Conservation (phyloP, 768 basidiomycete genomes). For the Dictyophora rubrovolvata region DNA sequence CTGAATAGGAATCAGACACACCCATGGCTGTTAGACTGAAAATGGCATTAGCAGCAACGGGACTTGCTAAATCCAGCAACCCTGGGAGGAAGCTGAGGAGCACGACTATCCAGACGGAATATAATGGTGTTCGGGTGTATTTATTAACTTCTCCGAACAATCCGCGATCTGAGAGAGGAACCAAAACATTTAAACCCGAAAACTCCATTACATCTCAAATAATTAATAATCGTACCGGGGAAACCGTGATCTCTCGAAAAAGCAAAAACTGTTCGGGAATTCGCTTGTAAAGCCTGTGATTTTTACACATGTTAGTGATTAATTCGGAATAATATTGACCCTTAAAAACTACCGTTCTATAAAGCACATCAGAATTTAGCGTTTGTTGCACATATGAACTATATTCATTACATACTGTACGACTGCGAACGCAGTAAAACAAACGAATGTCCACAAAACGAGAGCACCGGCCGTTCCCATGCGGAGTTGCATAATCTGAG, state of each 20-base stretch:
- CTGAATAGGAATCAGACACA: constrained; percentile 18
- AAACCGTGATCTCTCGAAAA: constrained; percentile 69
- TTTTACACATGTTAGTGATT: neutral
- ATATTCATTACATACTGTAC: constrained; percentile 41
- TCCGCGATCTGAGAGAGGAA: constrained; percentile 56
- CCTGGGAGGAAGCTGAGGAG: constrained; percentile 58
- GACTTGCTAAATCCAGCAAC: constrained; percentile 65
- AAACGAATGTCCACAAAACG: constrained; percentile 72
- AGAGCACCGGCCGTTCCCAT: constrained; percentile 71
- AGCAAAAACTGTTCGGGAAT: constrained; percentile 72
- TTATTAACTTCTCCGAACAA: constrained; percentile 61
- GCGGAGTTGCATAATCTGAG: constrained; percentile 63
- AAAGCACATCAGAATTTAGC: neutral
- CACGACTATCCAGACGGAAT: constrained; percentile 67
- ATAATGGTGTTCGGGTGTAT: constrained; percentile 62
- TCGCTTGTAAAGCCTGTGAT: constrained; percentile 58
- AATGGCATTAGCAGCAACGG: constrained; percentile 68
- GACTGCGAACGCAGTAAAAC: constrained; percentile 81
- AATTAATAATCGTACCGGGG: neutral
- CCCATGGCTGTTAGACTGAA: constrained; percentile 77
- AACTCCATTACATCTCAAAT: neutral
- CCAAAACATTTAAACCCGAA: neutral
- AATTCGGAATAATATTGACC: neutral
- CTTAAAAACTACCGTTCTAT: constrained; percentile 5
- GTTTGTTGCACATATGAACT: neutral